Evolutionary conservation across 2,329 filamentous ascomycete genomes (phyloP).

Genomic region (Apiospora malaysiana): DNA sequence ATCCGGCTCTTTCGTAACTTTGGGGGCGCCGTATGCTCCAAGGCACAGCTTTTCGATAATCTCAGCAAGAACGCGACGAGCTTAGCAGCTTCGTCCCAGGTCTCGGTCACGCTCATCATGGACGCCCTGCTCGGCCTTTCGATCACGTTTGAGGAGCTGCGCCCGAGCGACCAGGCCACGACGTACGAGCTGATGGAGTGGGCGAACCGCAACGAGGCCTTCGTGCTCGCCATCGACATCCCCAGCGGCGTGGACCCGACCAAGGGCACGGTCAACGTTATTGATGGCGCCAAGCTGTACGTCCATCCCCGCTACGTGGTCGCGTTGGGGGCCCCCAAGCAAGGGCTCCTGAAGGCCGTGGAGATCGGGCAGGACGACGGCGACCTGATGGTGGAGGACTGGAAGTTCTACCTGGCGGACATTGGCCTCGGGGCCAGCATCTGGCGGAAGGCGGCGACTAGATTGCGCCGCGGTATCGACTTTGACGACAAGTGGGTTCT

Average conservation of each 20-base stretch:
- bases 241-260: constrained; percentile 87
- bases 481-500: constrained; percentile 90
- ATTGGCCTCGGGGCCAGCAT: constrained; percentile 83
- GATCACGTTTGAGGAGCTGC: constrained; percentile 85
- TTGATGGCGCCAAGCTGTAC: constrained; percentile 79
- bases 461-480: constrained; percentile 82
- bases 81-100: constrained; percentile 35
- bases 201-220: constrained; percentile 86
- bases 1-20: constrained; percentile 84
- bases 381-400: constrained; percentile 60
- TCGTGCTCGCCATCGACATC: constrained; percentile 86
- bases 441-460: constrained; percentile 84
- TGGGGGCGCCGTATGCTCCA: constrained; percentile 73
- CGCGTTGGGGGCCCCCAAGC: constrained; percentile 85
- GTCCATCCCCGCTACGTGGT: constrained; percentile 84
- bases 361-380: constrained; percentile 62
- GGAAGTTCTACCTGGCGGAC: constrained; percentile 85
- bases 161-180: constrained; percentile 80
- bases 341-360: constrained; percentile 80
- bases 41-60: constrained; percentile 66
- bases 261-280: constrained; percentile 68
- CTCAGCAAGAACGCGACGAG: constrained; percentile 53
- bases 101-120: constrained; percentile 51
- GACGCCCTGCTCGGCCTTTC: constrained; percentile 89
- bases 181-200: constrained; percentile 92